Base-by-base conservation (phyloP, 23 red algal species). In the Gracilaria gracilis region DNA sequence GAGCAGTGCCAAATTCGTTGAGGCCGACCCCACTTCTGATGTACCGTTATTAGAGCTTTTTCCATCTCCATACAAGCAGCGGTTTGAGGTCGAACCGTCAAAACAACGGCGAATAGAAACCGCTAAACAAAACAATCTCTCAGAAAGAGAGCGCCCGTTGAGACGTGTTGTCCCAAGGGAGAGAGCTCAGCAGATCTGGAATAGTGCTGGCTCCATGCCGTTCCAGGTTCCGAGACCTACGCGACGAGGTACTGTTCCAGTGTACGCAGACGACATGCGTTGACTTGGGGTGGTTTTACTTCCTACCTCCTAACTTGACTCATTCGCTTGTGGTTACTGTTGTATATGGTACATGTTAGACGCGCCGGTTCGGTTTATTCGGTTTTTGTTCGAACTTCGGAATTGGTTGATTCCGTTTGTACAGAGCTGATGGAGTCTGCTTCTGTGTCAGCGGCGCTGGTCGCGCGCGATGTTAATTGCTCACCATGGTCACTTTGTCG, bases 131-230 rank as follows among this genome's bases (percentile, higher is more conserved):
- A 38, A 69, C 33, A 9, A 6, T 20, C 1, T 8, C 1, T 1
- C 32, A 2, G 64, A 69, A 34, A 69, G 64, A 69, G 29, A 5
- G 31, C 64, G 31, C 28, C 72, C 72, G 72, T 14, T 46, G 23
- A 23, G 72, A 31, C 72, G 39, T 13, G 40, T 77, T 51, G 72
- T 77, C 12, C 72, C 72, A 28, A 32, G 40, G 23, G 72, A 77
- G 9, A 77, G 72, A 11, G 72, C 72, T 4, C 72, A 77, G 42
- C 72, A 77, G 72, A 77, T 77, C 3, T 77, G 72, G 72, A 77
- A 25, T 33, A 77, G 72, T 37, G 72, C 39, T 31, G 46, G 40
- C 0, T 33, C 72, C 31, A 77, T 77, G 72, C 72, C 72, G 19
- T 77, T 77, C 23, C 72, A 51, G n/a, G 42, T 77, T 25, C 72